Conservation (phyloP, 1,139 yeast genomes). For the Magnusiomyces tetraspermus region DNA sequence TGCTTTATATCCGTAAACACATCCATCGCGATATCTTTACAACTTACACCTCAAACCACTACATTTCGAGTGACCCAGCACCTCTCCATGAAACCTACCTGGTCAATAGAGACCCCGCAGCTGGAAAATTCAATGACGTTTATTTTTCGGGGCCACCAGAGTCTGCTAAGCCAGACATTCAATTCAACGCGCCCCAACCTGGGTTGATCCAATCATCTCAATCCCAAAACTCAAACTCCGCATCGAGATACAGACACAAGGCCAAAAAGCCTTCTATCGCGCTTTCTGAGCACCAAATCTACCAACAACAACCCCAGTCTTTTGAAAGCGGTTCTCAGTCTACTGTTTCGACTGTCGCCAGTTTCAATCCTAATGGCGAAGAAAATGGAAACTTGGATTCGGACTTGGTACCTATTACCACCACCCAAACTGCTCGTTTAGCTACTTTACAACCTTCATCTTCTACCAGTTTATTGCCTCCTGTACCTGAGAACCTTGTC, state of each 20-base stretch:
- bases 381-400: no score
- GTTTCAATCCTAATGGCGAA: not conserved
- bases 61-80: conserved; percentile 16
- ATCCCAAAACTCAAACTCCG: not conserved
- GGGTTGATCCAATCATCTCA: no score
- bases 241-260: not conserved
- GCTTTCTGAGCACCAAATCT: not conserved
- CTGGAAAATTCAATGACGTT: not conserved
- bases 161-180: not conserved
- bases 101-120: not conserved
- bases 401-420: no score
- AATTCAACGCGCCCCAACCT: not conserved
- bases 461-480: not conserved
- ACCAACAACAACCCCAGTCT: not conserved
- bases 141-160: not conserved
- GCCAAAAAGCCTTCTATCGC: not conserved
- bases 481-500: not conserved
- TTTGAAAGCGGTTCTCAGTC: not conserved
- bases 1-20: conserved; percentile 19
- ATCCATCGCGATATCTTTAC: conserved; percentile 30
- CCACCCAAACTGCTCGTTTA: not conserved
- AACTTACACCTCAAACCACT: conserved; percentile 18
- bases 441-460: not conserved
- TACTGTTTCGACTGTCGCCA: not conserved
- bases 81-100: conserved; percentile 22